phyloP scores from a whole-genome alignment of 176 grass and related monocot genomes.

The Juncus effusus region DNA sequence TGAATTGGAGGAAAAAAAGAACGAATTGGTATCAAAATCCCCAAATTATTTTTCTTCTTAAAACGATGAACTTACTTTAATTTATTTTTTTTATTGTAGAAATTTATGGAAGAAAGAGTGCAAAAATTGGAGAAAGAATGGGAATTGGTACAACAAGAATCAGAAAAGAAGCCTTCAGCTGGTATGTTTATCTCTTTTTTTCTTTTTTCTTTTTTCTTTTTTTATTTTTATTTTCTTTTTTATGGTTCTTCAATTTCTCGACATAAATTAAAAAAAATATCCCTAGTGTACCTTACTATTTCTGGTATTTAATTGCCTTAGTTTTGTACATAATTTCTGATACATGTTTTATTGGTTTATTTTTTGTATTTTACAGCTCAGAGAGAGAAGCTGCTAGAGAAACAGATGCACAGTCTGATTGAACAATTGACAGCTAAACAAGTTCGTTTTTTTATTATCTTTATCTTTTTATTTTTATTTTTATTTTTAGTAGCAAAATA shows the following conservation, averaged over 20 bases:
- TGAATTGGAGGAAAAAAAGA: conserved; percentile 75
- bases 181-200: conserved; percentile 38
- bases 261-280: conserved; percentile 13
- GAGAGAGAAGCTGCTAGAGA: conserved; percentile 86
- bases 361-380: conserved; percentile 58
- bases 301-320: conserved; percentile 16
- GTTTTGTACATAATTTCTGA: conserved; percentile 9
- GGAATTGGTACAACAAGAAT: conserved; percentile 65
- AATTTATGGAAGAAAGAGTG: conserved; percentile 49
- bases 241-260: background rate
- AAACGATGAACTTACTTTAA: background rate
- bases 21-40: conserved; percentile 42
- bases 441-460: conserved; percentile 32
- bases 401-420: conserved; percentile 79
- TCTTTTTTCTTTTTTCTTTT: conserved; percentile 18
- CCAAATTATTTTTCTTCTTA: background rate
- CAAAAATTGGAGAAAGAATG: conserved; percentile 70
- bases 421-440: conserved; percentile 94
- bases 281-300: conserved; percentile 14
- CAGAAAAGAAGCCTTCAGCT: conserved; percentile 66
- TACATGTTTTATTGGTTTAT: background rate
- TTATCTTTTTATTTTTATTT: background rate
- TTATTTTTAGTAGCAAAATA: background rate
- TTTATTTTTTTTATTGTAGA: conserved; percentile 30
- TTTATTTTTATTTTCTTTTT: conserved; percentile 4